phyloP scores from a whole-genome alignment of 768 basidiomycete genomes.

The Tephrocybe sp. region DNA sequence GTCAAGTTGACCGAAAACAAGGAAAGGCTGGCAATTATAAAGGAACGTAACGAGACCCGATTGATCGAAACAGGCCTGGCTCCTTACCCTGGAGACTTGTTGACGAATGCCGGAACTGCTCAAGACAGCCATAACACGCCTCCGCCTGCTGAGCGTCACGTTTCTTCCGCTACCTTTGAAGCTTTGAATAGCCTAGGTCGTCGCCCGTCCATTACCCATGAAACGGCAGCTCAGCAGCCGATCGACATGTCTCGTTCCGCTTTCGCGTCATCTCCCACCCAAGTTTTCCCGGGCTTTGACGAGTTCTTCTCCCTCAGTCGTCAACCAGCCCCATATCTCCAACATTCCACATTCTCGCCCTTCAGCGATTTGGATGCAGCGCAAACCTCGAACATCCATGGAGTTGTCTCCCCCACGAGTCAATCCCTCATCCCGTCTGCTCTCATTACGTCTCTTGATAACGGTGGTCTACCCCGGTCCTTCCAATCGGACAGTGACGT shows the following conservation, averaged over 20 bases:
- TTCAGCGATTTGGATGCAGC: conserved; percentile 43
- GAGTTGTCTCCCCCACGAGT: conserved; percentile 37
- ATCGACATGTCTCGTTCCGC: conserved; percentile 26
- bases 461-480: conserved; percentile 34
- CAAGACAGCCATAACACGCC: conserved; percentile 15
- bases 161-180: conserved; percentile 8
- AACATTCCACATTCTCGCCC: conserved; percentile 42
- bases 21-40: conserved; percentile 53
- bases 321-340: conserved; percentile 11
- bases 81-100: conserved; percentile 18
- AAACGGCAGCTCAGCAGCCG: conserved; percentile 20
- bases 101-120: conserved; percentile 9
- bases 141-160: conserved; percentile 14
- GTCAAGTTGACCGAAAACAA: conserved; percentile 63
- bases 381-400: conserved; percentile 16
- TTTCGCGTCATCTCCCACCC: conserved; percentile 18
- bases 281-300: conserved; percentile 39
- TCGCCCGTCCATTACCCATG: conserved; percentile 14
- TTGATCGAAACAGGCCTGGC: conserved; percentile 35
- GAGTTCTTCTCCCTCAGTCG: conserved; percentile 30
- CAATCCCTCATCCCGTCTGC: conserved; percentile 54
- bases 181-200: conserved; percentile 6
- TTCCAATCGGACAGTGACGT: conserved; percentile 54
- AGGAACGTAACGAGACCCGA: conserved; percentile 53
- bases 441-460: conserved; percentile 53